Conservation (phyloP, 129 eudicot species). For the Pulicaria dysenterica region DNA sequence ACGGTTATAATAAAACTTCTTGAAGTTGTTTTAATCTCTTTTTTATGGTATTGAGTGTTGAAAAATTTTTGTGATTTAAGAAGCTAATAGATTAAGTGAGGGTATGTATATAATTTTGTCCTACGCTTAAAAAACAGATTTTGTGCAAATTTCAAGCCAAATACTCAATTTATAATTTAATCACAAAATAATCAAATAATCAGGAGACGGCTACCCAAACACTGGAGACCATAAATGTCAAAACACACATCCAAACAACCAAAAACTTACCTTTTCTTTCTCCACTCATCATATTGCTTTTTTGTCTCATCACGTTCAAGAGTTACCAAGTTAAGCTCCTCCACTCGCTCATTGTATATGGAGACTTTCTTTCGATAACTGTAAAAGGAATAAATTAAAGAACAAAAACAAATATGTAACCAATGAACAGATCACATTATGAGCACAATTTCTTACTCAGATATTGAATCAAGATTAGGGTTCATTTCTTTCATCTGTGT, state of each 20-base stretch:
- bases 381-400: slow-evolving; percentile 13
- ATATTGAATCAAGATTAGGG: slow-evolving; percentile 93
- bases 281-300: slow-evolving; percentile 90
- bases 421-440: slow-evolving; percentile 2
- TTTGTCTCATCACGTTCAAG: slow-evolving; percentile 80
- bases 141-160: no score
- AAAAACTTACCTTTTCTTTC: slow-evolving; percentile 81
- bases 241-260: slow-evolving; percentile 7
- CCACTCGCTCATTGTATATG: slow-evolving; percentile 81
- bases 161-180: no score
- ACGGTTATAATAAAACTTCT: no score
- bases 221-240: not conserved
- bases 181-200: not conserved
- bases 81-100: no score
- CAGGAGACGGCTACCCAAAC: not conserved
- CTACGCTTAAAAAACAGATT: no score
- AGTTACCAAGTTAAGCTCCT: slow-evolving; percentile 78
- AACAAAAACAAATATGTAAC: not conserved
- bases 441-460: slow-evolving; percentile 64
- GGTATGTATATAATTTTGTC: no score
- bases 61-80: no score
- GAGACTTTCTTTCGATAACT: slow-evolving; percentile 80
- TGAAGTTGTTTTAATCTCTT: no score
- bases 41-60: no score
- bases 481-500: slow-evolving; percentile 96